These are phyloP conservation scores for Pleurozium schreberi DNA, from an alignment of 225 moss, liverwort and hornwort genomes.

Conservation along the genomic window DNA sequence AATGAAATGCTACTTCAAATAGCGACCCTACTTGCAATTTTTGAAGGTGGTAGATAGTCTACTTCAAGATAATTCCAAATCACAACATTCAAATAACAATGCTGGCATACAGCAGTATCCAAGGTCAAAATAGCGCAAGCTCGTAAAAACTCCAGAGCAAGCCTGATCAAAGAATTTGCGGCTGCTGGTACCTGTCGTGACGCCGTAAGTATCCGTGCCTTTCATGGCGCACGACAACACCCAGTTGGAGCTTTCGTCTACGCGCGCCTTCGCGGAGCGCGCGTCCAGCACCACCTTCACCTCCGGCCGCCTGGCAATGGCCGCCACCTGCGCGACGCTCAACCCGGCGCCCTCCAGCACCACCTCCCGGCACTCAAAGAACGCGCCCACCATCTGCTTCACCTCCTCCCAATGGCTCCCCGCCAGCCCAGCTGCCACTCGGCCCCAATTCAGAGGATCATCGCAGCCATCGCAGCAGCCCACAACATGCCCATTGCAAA, in stretches of 20 bases:
- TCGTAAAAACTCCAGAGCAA: background rate
- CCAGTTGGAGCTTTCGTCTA: constrained; percentile 47
- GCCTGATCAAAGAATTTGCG: background rate
- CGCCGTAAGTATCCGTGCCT: constrained; percentile 46
- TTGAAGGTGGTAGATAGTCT: background rate
- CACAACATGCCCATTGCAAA: background rate
- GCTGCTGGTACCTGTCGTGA: constrained; percentile 27
- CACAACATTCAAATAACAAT: background rate
- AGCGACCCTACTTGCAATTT: background rate
- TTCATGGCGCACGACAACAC: constrained; percentile 32
- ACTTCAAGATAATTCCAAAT: background rate
- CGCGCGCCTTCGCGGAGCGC: constrained; percentile 19
- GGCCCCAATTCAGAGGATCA: constrained; percentile 43
- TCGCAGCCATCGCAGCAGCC: background rate
- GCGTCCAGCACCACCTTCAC: constrained; percentile 32
- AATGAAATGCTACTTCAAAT: background rate
- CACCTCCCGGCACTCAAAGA: constrained; percentile 21
- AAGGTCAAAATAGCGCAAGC: background rate
- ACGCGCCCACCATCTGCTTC: constrained; percentile 17
- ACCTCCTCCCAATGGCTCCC: constrained; percentile 41
- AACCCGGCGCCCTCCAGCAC: constrained; percentile 31
- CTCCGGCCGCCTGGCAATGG: constrained; percentile 30
- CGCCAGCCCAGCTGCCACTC: constrained; percentile 24
- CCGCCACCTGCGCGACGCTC: constrained; percentile 33
- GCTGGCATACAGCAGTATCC: background rate